phyloP scores from a whole-genome alignment of 345 rosid species.

The Heritiera fomes region DNA sequence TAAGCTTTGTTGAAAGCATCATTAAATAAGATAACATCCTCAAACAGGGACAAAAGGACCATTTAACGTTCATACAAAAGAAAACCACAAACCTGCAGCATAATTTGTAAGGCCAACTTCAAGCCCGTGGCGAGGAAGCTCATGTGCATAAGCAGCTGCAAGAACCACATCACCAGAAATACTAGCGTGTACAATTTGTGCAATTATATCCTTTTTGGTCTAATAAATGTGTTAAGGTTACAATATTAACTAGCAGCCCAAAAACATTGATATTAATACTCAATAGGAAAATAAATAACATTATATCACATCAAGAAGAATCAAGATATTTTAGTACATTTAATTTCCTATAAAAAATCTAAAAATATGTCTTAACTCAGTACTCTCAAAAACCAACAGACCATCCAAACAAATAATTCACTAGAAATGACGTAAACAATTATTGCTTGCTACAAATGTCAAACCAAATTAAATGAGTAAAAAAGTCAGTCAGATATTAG shows the following conservation, averaged over 20 bases:
- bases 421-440: background rate
- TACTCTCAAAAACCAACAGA: background rate
- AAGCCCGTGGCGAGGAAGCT: constrained; percentile 66
- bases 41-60: background rate
- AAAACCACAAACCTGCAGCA: constrained; percentile 54
- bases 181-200: constrained; percentile 57
- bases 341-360: background rate
- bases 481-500: background rate
- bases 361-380: background rate
- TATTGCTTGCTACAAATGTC: background rate
- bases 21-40: background rate
- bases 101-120: constrained; percentile 72
- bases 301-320: background rate
- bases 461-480: background rate
- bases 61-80: background rate
- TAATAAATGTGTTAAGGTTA: constrained; percentile 29
- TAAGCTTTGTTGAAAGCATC: constrained; percentile 45
- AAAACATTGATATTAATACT: background rate
- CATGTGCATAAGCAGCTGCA: constrained; percentile 71
- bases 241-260: background rate
- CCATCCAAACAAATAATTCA: background rate
- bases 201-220: constrained; percentile 64
- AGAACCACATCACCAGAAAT: constrained; percentile 65
- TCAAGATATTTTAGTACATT: background rate
- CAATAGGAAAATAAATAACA: background rate